Conservation (phyloP, 768 basidiomycete genomes). For the Naganishia friedmannii region DNA sequence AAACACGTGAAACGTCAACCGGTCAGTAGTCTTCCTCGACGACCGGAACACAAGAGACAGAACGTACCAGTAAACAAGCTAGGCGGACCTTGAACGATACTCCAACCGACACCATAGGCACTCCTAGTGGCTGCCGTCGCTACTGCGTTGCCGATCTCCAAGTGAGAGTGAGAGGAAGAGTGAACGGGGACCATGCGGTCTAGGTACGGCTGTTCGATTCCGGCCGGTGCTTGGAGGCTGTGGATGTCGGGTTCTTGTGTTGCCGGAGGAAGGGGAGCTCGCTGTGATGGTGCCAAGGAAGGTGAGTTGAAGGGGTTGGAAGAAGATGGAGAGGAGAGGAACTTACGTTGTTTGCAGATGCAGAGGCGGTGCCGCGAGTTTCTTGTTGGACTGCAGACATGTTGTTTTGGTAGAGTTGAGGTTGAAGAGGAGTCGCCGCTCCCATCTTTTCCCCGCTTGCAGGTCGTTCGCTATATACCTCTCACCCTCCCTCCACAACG, state of each 20-base stretch:
- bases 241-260: not conserved
- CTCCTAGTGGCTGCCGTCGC: not conserved
- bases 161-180: too few species aligned
- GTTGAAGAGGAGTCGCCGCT: not conserved
- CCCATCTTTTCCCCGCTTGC: not conserved
- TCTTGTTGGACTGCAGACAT: not conserved
- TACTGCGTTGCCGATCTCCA: not conserved
- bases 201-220: constrained; percentile 21
- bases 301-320: not conserved
- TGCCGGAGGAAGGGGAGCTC: not conserved
- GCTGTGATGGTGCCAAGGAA: not conserved
- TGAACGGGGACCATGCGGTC: constrained; percentile 12
- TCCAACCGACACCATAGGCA: constrained; percentile 12
- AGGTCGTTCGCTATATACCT: not conserved
- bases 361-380: not conserved
- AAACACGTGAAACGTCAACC: not conserved
- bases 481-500: not conserved
- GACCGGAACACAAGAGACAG: too few species aligned
- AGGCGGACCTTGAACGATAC: constrained; percentile 20
- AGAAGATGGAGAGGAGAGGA: not conserved
- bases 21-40: not conserved
- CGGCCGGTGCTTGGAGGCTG: constrained; percentile 20
- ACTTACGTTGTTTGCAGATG: not conserved
- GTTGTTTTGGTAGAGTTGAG: not conserved
- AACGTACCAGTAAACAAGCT: constrained; percentile 22